A percentile compares a stretch with the other conserved stretches of the same genome.
Conservation (phyloP, 139 green algal species). For the Chlorella sp. region DNA sequence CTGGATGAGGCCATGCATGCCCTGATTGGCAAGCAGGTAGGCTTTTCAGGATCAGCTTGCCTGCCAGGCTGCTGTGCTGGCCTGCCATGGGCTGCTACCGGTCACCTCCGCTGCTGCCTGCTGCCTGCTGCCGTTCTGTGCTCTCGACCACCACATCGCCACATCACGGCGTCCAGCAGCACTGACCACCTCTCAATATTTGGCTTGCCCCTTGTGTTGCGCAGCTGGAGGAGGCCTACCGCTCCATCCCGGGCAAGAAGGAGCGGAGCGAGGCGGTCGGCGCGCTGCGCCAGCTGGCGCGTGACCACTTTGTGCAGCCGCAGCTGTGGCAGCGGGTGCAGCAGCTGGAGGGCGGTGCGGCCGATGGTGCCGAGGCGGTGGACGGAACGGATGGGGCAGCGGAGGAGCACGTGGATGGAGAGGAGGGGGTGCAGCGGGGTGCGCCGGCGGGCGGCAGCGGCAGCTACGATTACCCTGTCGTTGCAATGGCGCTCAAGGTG, state of each 20-base stretch:
- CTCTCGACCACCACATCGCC: too few species aligned
- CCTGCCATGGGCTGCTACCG: too few species aligned
- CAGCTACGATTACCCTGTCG: background rate
- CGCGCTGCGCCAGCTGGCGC: slow-evolving; percentile 41
- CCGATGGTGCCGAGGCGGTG: background rate
- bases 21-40: slow-evolving; percentile 16
- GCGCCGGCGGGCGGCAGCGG: background rate
- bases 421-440: background rate
- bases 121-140: too few species aligned
- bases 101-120: background rate
- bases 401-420: background rate
- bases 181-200: too few species aligned
- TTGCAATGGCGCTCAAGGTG: slow-evolving; percentile 11
- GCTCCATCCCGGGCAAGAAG: slow-evolving; percentile 58
- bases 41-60: background rate
- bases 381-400: background rate
- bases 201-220: too few species aligned
- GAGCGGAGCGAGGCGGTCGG: slow-evolving; percentile 44
- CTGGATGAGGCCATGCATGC: slow-evolving; percentile 61
- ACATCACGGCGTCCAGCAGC: too few species aligned
- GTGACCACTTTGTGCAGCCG: slow-evolving; percentile 27
- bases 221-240: slow-evolving; percentile 42
- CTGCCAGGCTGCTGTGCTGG: too few species aligned
- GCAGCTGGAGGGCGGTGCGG: background rate
- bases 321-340: slow-evolving; percentile 5